Evolutionary conservation across 2,329 filamentous ascomycete species (phyloP).

Genomic region (Colletotrichum acutatum): DNA sequence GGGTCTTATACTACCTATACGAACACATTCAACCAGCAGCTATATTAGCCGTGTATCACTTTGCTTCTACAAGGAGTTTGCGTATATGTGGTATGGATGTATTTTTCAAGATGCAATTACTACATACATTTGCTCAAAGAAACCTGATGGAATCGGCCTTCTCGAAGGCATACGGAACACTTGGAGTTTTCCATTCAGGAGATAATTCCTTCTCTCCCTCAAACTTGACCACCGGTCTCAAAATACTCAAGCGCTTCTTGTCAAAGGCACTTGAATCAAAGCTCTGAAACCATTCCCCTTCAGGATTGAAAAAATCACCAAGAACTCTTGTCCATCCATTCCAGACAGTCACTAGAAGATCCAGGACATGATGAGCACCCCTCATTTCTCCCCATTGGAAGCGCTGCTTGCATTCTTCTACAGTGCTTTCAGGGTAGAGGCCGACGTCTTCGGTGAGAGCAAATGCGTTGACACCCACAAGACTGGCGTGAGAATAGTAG

Average conservation of each 20-base stretch:
- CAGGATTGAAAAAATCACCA: conserved; percentile 11
- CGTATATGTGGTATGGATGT: too few species aligned
- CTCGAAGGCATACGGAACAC: conserved; percentile 21
- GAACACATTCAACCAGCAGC: too few species aligned
- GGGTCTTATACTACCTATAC: too few species aligned
- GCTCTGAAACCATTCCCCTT: conserved; percentile 24
- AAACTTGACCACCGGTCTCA: conserved; percentile 20
- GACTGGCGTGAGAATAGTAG: conserved; percentile 44
- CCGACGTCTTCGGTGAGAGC: conserved; percentile 44
- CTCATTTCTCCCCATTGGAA: conserved; percentile 31
- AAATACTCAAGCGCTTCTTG: conserved; percentile 7
- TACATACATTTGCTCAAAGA: neutral
- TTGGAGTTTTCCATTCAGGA: conserved; percentile 22
- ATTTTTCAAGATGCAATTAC: too few species aligned
- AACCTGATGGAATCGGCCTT: conserved; percentile 12
- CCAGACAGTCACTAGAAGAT: conserved; percentile 27
- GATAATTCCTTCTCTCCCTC: conserved; percentile 12
- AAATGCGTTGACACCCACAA: conserved; percentile 42
- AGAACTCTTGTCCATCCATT: conserved; percentile 23
- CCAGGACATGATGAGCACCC: conserved; percentile 24
- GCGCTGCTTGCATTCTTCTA: conserved; percentile 26
- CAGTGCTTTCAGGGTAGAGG: conserved; percentile 40
- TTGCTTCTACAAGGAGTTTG: too few species aligned
- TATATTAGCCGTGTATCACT: too few species aligned
- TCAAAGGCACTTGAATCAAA: conserved; percentile 12